A percentile compares a stretch with the other conserved stretches of the same genome.
These are phyloP conservation scores for Rubia peregrina DNA, from an alignment of 305 asterid genomes.

Conservation along the genomic window DNA sequence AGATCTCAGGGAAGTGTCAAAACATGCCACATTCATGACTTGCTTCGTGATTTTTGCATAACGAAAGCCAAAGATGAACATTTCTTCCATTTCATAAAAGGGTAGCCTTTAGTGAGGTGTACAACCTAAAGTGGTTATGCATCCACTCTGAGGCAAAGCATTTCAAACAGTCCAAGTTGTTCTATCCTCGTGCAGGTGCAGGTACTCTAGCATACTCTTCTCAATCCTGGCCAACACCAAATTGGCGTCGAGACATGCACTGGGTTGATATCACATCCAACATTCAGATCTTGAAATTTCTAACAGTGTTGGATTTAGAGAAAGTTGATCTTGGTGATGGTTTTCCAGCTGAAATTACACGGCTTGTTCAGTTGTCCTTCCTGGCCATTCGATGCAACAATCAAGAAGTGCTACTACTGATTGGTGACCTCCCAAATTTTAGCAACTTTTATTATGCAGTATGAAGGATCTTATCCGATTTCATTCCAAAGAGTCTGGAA, in stretches of 20 bases:
- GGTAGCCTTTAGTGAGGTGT: too few species aligned
- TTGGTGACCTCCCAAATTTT: background rate
- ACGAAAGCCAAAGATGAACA: too few species aligned
- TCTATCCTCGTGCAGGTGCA: background rate
- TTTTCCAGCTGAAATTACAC: background rate
- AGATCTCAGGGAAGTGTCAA: background rate
- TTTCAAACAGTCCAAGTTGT: background rate
- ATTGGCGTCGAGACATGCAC: too few species aligned
- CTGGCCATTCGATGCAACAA: background rate
- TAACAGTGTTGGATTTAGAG: background rate
- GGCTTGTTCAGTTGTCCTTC: background rate
- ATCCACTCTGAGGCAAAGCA: background rate
- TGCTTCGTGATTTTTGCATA: too few species aligned
- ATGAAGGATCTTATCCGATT: background rate
- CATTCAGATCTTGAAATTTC: background rate
- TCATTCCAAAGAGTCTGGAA: background rate
- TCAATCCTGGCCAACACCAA: too few species aligned
- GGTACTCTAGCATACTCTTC: too few species aligned
- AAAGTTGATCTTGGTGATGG: background rate
- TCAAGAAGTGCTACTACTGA: background rate
- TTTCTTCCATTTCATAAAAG: too few species aligned
- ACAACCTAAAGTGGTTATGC: background rate
- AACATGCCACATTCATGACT: too few species aligned
- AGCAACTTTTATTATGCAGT: background rate
- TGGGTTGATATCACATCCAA: too few species aligned